phyloP scores from a whole-genome alignment of 1,139 yeast genomes.

The Magnusiomyces fungicola region DNA sequence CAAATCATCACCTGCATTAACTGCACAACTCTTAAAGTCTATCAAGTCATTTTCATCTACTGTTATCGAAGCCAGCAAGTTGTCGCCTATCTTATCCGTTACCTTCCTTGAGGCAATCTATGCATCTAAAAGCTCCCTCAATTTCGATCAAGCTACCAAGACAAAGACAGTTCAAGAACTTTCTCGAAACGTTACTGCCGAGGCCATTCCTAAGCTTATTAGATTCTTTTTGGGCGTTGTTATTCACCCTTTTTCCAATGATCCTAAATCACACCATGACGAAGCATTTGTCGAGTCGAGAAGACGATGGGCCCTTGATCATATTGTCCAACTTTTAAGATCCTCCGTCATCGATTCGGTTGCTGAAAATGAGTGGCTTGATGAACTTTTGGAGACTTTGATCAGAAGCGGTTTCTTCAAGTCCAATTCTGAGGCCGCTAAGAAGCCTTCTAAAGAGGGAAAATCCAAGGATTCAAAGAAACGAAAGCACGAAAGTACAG shows the following conservation, averaged over 20 bases:
- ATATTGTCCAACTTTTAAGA: constrained; percentile 46
- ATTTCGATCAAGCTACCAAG: constrained; percentile 74
- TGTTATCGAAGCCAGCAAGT: constrained; percentile 37
- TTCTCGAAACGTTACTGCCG: constrained; percentile 23
- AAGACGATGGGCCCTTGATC: constrained; percentile 64
- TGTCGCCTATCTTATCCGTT: constrained; percentile 42
- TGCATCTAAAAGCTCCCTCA: constrained; percentile 49
- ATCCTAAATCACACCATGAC: constrained; percentile 21
- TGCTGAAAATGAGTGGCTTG: constrained; percentile 36
- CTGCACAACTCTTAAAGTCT: constrained; percentile 30
- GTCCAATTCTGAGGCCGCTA: constrained; percentile 13
- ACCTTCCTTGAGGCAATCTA: constrained; percentile 45
- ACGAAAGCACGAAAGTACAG: constrained; percentile 12
- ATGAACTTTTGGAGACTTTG: constrained; percentile 45
- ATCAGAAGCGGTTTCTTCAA: constrained; percentile 52
- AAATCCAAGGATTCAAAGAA: constrained; percentile 15
- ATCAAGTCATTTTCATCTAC: constrained; percentile 33
- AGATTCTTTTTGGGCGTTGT: constrained; percentile 30
- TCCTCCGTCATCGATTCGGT: constrained; percentile 17
- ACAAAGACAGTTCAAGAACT: constrained; percentile 59
- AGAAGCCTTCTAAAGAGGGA: constrained; percentile 14
- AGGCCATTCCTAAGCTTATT: constrained; percentile 30
- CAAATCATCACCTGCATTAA: not conserved
- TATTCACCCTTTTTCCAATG: constrained; percentile 26
- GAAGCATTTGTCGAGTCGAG: constrained; percentile 35